These are phyloP conservation scores for Colletotrichum ledebouriae DNA, from an alignment of 2,329 filamentous ascomycete genomes.

Conservation along the genomic window DNA sequence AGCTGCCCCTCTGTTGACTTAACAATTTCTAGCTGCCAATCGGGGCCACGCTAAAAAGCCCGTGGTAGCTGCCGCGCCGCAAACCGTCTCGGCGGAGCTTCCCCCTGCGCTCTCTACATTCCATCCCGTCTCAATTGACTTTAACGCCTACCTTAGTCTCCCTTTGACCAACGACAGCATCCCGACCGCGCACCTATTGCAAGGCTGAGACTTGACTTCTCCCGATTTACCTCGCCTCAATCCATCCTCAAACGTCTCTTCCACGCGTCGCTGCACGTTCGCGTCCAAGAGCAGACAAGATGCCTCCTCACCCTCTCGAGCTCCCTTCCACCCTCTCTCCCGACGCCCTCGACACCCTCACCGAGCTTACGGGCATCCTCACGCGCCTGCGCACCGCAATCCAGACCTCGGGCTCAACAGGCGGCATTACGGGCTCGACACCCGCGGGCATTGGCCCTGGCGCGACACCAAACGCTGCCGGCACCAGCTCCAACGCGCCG, in stretches of 20 bases:
- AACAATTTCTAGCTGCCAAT: slow-evolving; percentile 44
- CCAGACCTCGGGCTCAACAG: slow-evolving; percentile 53
- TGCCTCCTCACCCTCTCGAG: slow-evolving; percentile 57
- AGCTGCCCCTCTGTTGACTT: slow-evolving; percentile 45
- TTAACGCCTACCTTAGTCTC: slow-evolving; percentile 22
- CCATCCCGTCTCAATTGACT: slow-evolving; percentile 29
- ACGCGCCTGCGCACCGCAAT: slow-evolving; percentile 74
- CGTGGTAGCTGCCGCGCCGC: slow-evolving; percentile 28
- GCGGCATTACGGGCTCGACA: slow-evolving; percentile 56
- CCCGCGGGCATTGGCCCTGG: slow-evolving; percentile 48
- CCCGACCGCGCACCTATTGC: slow-evolving; percentile 16
- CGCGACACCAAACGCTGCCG: slow-evolving; percentile 48
- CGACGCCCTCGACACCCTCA: slow-evolving; percentile 87
- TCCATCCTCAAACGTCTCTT: background rate
- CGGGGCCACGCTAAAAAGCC: slow-evolving; percentile 37
- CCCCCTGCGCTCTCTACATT: slow-evolving; percentile 22
- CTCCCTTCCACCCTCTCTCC: slow-evolving; percentile 78
- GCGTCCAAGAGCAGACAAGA: background rate
- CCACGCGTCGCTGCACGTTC: background rate
- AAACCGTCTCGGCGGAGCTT: slow-evolving; percentile 36
- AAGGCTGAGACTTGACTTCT: slow-evolving; percentile 19
- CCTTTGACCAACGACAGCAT: slow-evolving; percentile 17
- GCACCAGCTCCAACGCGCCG: slow-evolving; percentile 51
- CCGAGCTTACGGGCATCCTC: slow-evolving; percentile 83
- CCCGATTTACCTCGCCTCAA: background rate